A percentile compares a stretch with the other conserved stretches of the same genome.
phyloP scores from a whole-genome alignment of 2,329 filamentous ascomycete species.

The Ascochyta koolunga region DNA sequence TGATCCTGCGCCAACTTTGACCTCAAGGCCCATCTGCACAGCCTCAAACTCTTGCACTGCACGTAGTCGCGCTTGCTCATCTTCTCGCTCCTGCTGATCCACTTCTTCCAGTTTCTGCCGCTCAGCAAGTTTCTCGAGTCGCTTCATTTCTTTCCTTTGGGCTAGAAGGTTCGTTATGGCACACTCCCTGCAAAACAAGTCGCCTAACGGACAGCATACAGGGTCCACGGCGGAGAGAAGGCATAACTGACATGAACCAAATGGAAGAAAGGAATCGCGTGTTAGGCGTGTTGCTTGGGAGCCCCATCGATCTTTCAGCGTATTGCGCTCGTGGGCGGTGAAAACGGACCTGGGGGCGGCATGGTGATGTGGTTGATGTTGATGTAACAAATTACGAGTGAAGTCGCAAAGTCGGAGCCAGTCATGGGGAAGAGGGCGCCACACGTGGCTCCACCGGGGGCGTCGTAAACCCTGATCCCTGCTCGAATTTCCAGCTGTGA shows the following conservation, averaged over 20 bases:
- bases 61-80: slow-evolving; percentile 72
- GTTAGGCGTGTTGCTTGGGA: slow-evolving; percentile 81
- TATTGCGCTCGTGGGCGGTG: slow-evolving; percentile 85
- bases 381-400: slow-evolving; percentile 2
- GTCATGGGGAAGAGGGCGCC: slow-evolving; percentile 13
- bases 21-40: slow-evolving; percentile 70
- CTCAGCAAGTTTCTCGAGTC: slow-evolving; percentile 71
- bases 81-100: slow-evolving; percentile 64
- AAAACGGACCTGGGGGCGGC: slow-evolving; percentile 66
- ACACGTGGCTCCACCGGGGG: slow-evolving; percentile 20
- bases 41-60: slow-evolving; percentile 84
- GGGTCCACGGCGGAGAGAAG: slow-evolving; percentile 81
- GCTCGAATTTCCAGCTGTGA: slow-evolving; percentile 26
- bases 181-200: slow-evolving; percentile 95
- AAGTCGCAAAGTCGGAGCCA: slow-evolving; percentile 9
- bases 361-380: slow-evolving; percentile 15
- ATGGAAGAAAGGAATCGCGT: slow-evolving; percentile 90
- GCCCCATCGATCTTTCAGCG: slow-evolving; percentile 83
- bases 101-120: slow-evolving; percentile 66
- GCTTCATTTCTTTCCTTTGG: slow-evolving; percentile 89
- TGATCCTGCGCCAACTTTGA: slow-evolving; percentile 45
- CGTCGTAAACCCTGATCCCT: slow-evolving; percentile 17
- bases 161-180: slow-evolving; percentile 88
- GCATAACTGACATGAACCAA: slow-evolving; percentile 87
- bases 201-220: slow-evolving; percentile 77